A percentile compares a stretch with the other conserved stretches of the same genome.
Conservation (phyloP, 1,139 yeast species). For the Geotrichum restrictum region DNA sequence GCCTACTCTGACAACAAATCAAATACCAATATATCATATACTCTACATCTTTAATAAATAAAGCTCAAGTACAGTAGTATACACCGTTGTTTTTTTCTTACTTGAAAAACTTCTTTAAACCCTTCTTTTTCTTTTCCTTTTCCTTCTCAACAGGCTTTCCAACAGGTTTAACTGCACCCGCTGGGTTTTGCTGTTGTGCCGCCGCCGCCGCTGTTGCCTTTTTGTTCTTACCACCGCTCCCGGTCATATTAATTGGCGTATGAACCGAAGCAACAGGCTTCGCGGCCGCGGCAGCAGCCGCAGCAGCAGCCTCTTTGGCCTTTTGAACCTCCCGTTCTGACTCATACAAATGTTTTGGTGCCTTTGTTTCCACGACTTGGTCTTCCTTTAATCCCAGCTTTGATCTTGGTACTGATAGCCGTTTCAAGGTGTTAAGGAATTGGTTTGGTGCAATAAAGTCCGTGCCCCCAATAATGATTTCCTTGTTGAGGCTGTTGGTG, state of each 20-base stretch:
- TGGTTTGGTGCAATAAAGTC: conserved; percentile 62
- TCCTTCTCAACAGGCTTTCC: not conserved
- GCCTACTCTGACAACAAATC: too few species aligned
- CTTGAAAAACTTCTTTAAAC: not conserved
- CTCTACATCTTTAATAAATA: too few species aligned
- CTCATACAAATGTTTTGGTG: conserved; percentile 19
- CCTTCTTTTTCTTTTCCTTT: conserved; percentile 1
- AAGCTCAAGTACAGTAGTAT: too few species aligned
- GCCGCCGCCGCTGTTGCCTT: conserved; percentile 5
- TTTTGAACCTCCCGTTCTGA: conserved; percentile 7
- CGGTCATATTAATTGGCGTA: too few species aligned
- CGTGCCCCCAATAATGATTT: conserved; percentile 80
- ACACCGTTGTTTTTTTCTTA: too few species aligned
- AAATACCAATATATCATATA: too few species aligned
- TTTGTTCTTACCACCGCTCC: too few species aligned
- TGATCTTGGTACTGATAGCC: conserved; percentile 25
- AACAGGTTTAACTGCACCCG: too few species aligned
- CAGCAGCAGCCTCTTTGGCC: conserved; percentile 5
- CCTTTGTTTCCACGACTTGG: conserved; percentile 4
- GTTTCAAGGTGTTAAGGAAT: conserved; percentile 41
- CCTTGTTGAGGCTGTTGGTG: conserved; percentile 49
- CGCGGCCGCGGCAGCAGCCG: not conserved
- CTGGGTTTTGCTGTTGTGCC: not conserved
- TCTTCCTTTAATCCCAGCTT: conserved; percentile 15
- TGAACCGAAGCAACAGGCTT: too few species aligned